Base-by-base conservation (phyloP, 2,329 filamentous ascomycete genomes). In the Alternaria metachromatica region DNA sequence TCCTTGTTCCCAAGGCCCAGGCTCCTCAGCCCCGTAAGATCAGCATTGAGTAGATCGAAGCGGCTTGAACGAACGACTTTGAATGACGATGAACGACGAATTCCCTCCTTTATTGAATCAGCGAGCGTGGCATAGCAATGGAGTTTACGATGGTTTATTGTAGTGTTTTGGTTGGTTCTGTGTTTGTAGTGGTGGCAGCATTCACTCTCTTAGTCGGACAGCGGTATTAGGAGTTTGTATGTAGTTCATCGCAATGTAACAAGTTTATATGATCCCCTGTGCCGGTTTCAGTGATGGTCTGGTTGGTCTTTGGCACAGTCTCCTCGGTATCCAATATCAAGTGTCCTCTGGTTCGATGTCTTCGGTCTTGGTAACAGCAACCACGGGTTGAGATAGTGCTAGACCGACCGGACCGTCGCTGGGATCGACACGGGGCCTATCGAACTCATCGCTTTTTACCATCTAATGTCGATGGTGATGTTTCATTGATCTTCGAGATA, bases 1-100 rank as follows among this genome's bases (percentile, higher is more conserved):
- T 90, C 45, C 72, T 84, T 6, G 84, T 90, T 8, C 88, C 88
- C 3, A 89, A 89, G 81, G 82, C 83, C 25, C 76, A 81, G 62
- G 81, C 82, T 13, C 80, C 83, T 7, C 77, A 79, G 60, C 73
- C 80, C 54, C 84, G 84, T 78, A 86, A 84, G 79, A 87, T 90
- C 72, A 82, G 80, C 62, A 85, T 89, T 66, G 83, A 88, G 82
- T 88, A 84, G 66, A 45, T 18, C 15, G 33, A 21, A 18, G 11
- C 21, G 11, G 9, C 8, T 21, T 13, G 9, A 20, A 15, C 3
- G 41, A 20, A 25, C 20, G 13, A 23, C 41, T 44, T 3, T 5
- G 13, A 37, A 37, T 10, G 44, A 48, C 15, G 30, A 62, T 15
- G 26, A 53, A 53, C 23, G 11, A 58, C 30, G 13, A 55, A 23